Evolutionary conservation across 2,329 filamentous ascomycete genomes (phyloP).

Genomic region (Ophioceras dolichostomum): DNA sequence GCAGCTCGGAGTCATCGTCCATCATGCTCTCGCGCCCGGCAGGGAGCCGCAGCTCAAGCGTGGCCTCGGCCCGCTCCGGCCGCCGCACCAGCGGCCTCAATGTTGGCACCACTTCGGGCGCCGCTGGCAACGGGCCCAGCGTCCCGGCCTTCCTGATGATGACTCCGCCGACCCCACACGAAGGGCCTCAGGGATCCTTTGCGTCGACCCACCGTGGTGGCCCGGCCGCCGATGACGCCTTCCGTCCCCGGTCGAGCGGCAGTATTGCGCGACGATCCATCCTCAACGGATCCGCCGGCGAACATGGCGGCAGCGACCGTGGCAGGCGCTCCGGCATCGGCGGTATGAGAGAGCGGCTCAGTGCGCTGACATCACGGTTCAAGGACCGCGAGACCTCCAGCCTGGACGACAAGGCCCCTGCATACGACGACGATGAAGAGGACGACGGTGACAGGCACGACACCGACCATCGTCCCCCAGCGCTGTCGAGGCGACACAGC

Average conservation of each 20-base stretch:
- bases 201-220: slow-evolving; percentile 5
- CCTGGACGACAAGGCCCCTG: neutral
- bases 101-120: neutral
- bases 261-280: slow-evolving; percentile 8
- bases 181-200: slow-evolving; percentile 6
- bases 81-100: slow-evolving; percentile 10
- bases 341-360: slow-evolving; percentile 12
- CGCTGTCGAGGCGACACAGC: neutral
- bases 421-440: neutral
- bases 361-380: slow-evolving; percentile 12
- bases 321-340: slow-evolving; percentile 6
- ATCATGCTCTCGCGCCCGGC: slow-evolving; percentile 29
- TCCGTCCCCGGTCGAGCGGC: slow-evolving; percentile 9
- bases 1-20: slow-evolving; percentile 34
- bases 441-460: neutral
- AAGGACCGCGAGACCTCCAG: slow-evolving; percentile 9
- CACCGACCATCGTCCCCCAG: neutral
- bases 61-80: slow-evolving; percentile 33
- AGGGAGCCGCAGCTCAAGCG: slow-evolving; percentile 41
- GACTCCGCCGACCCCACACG: slow-evolving; percentile 31
- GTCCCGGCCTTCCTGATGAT: slow-evolving; percentile 31
- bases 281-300: neutral
- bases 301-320: neutral
- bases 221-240: slow-evolving; percentile 9
- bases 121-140: slow-evolving; percentile 3